Evolutionary conservation across 441 rosid genomes (phyloP).

Genomic region (Eutrema salsugineum): DNA sequence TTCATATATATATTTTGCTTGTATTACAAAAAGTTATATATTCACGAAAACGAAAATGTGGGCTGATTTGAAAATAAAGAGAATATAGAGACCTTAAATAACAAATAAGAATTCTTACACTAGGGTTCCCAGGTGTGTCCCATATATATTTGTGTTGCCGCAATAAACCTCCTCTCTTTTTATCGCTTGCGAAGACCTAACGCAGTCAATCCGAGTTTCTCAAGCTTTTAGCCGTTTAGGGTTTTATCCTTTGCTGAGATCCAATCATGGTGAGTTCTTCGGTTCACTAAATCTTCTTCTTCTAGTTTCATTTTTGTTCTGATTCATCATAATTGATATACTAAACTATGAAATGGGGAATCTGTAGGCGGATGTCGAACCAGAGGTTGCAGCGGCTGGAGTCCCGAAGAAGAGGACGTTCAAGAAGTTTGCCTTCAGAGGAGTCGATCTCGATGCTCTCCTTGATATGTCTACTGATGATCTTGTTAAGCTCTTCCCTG

Average conservation of each 20-base stretch:
- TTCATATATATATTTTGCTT: background rate
- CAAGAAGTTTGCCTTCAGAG: conserved; percentile 81
- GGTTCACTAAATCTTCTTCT: background rate
- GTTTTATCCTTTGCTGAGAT: conserved; percentile 16
- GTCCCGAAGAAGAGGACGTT: conserved; percentile 86
- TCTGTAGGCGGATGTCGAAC: conserved; percentile 53
- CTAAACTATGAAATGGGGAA: background rate
- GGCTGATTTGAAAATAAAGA: background rate
- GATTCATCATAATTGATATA: background rate
- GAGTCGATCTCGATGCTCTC: conserved; percentile 86
- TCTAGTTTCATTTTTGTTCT: background rate
- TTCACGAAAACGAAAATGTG: background rate
- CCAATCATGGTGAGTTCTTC: conserved; percentile 28
- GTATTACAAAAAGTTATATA: background rate
- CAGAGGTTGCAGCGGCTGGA: conserved; percentile 54
- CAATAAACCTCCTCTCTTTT: background rate
- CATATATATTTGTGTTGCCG: background rate
- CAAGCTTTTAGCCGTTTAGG: conserved; percentile 12
- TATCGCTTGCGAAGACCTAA: conserved; percentile 9
- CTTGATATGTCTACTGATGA: conserved; percentile 86
- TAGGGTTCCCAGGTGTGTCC: conserved; percentile 20
- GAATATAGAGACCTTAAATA: background rate
- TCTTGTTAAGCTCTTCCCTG: conserved; percentile 73
- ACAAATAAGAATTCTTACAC: background rate
- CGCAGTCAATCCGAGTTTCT: background rate